Conservation (phyloP, 495 filamentous ascomycete species). For the Xylaria intraflava region DNA sequence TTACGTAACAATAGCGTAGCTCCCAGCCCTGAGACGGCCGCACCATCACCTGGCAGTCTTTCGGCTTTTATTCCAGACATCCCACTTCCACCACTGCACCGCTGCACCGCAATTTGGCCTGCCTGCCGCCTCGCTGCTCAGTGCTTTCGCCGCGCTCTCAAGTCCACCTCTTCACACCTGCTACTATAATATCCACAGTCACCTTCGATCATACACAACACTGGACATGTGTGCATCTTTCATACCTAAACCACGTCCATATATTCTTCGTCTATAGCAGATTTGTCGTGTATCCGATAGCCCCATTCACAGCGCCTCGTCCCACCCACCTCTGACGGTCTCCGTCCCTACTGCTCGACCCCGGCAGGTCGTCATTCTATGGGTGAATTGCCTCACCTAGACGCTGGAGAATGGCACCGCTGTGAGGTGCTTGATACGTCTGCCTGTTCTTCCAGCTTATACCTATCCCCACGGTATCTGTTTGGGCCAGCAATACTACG, state of each 20-base stretch:
- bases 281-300: slow-evolving; percentile 17
- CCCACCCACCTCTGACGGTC: neutral
- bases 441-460: neutral
- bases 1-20: neutral
- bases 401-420: slow-evolving; percentile 26
- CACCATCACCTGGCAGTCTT: slow-evolving; percentile 9
- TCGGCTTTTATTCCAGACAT: slow-evolving; percentile 21
- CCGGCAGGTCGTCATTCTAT: slow-evolving; percentile 10
- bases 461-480: slow-evolving; percentile 1
- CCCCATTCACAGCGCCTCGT: slow-evolving; percentile 9
- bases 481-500: neutral
- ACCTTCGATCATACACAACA: neutral
- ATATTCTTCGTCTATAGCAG: slow-evolving; percentile 10
- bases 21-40: neutral
- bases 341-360: neutral
- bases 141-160: slow-evolving; percentile 8
- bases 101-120: slow-evolving; percentile 6
- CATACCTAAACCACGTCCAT: slow-evolving; percentile 1
- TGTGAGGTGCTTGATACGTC: slow-evolving; percentile 23
- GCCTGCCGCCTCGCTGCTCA: slow-evolving; percentile 15
- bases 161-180: neutral
- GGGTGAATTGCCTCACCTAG: slow-evolving; percentile 19
- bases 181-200: neutral
- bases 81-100: slow-evolving; percentile 17
- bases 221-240: neutral